Conservation (phyloP, 1,139 yeast genomes). For the Hemisphaericaspora subhashii region DNA sequence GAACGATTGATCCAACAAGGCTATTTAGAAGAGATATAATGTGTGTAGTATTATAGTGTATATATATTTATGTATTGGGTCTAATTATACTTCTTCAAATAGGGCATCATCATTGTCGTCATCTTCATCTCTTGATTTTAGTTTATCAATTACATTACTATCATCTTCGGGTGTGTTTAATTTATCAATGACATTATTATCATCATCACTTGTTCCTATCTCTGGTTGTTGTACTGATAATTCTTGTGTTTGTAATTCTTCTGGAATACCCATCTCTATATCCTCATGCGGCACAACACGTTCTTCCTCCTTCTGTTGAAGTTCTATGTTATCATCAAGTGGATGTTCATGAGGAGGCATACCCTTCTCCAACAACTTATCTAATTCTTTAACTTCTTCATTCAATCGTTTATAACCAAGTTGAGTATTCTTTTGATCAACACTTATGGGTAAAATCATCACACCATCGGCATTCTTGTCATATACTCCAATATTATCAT, state of each 20-base stretch:
- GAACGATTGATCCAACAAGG: slow-evolving; percentile 95
- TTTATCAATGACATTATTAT: slow-evolving; percentile 4
- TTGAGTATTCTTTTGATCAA: slow-evolving; percentile 62
- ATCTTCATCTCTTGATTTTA: slow-evolving; percentile 3
- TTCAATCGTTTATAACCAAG: slow-evolving; percentile 52
- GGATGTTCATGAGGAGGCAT: slow-evolving; percentile 2
- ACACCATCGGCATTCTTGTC: slow-evolving; percentile 45
- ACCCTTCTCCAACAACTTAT: slow-evolving; percentile 18
- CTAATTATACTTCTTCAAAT: slow-evolving; percentile 10
- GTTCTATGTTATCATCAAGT: slow-evolving; percentile 1
- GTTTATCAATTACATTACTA: neutral
- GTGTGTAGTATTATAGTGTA: neutral
- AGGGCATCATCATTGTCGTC: slow-evolving; percentile 13
- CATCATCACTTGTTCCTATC: too few species aligned
- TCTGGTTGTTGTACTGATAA: neutral
- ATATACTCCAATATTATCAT: slow-evolving; percentile 54
- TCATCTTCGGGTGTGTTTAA: slow-evolving; percentile 3
- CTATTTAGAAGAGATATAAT: slow-evolving; percentile 69
- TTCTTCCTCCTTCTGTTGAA: neutral
- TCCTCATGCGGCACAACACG: slow-evolving; percentile 2
- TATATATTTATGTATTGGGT: neutral
- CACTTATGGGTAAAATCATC: slow-evolving; percentile 58
- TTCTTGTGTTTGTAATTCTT: slow-evolving; percentile 3
- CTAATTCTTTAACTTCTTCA: slow-evolving; percentile 32
- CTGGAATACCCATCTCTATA: slow-evolving; percentile 1